Conservation (phyloP, 305 asterid species). For the Fraxinus nigra region DNA sequence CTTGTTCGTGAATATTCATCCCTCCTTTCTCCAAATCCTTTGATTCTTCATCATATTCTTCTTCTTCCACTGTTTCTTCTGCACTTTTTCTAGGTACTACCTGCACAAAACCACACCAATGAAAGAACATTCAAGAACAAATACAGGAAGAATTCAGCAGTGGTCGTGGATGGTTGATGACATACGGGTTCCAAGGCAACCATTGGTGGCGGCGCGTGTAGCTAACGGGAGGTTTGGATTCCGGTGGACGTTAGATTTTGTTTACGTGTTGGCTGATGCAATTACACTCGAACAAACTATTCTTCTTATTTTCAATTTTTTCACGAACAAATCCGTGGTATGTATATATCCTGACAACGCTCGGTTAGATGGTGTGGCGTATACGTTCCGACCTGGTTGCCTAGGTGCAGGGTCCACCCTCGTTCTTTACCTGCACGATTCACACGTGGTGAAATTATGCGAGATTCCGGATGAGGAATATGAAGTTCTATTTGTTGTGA, state of each 20-base stretch:
- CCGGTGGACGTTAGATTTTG: constrained; percentile 50
- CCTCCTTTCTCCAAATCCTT: constrained; percentile 77
- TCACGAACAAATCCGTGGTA: background rate
- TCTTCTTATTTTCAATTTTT: background rate
- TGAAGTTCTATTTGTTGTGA: background rate
- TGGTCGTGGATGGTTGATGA: background rate
- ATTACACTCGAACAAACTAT: background rate
- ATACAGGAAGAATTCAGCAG: background rate
- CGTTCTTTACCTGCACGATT: background rate
- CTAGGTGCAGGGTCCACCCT: background rate
- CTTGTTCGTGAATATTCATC: constrained; percentile 30
- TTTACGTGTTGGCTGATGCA: constrained; percentile 24
- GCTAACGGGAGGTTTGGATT: constrained; percentile 8
- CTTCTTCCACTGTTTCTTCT: constrained; percentile 20
- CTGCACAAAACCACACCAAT: constrained; percentile 11
- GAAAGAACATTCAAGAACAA: background rate
- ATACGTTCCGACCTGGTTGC: background rate
- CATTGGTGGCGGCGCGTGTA: constrained; percentile 46
- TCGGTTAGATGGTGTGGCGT: background rate
- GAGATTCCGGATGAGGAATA: background rate
- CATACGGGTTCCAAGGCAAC: constrained; percentile 66
- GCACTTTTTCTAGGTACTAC: constrained; percentile 38
- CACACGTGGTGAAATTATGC: background rate
- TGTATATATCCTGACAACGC: background rate
- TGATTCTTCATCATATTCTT: constrained; percentile 27